These are phyloP conservation scores for Tylopilus balloui DNA, from an alignment of 768 basidiomycete species.

Conservation along the genomic window DNA sequence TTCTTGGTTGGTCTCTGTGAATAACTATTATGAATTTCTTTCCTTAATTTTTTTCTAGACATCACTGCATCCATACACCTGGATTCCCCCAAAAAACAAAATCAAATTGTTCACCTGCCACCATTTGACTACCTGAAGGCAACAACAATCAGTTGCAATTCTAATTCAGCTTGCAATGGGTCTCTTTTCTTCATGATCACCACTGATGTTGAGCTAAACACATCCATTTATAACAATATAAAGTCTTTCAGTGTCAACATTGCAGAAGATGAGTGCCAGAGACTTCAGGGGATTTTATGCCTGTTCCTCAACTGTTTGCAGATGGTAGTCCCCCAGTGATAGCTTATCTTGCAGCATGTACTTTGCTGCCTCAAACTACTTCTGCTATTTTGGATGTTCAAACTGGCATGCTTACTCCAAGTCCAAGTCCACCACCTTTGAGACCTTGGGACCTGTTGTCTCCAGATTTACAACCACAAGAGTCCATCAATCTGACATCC, in stretches of 20 bases:
- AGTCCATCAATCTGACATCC: too few relatives aligned
- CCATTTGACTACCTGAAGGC: too few relatives aligned
- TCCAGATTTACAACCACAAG: not conserved
- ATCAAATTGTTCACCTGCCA: too few relatives aligned
- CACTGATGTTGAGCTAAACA: not conserved
- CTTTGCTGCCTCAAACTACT: not conserved
- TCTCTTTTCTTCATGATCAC: too few relatives aligned
- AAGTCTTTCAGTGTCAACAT: too few relatives aligned
- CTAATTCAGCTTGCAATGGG: too few relatives aligned
- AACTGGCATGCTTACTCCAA: not conserved
- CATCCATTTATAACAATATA: not conserved
- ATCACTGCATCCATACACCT: too few relatives aligned
- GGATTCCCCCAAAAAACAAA: too few relatives aligned
- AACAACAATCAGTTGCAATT: too few relatives aligned
- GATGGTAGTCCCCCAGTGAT: not conserved
- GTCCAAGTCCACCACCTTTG: not conserved
- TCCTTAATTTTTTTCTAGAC: not conserved
- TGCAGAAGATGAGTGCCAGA: too few relatives aligned
- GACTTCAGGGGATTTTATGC: too few relatives aligned
- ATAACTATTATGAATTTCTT: not conserved
- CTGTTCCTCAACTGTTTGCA: not conserved
- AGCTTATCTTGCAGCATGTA: conserved; percentile 9
- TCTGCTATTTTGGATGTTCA: conserved; percentile 5
- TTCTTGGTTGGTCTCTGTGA: too few relatives aligned
- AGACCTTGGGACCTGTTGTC: conserved; percentile 9